phyloP scores from a whole-genome alignment of 2,329 filamentous ascomycete genomes.

The Lasiodiplodia theobromae region DNA sequence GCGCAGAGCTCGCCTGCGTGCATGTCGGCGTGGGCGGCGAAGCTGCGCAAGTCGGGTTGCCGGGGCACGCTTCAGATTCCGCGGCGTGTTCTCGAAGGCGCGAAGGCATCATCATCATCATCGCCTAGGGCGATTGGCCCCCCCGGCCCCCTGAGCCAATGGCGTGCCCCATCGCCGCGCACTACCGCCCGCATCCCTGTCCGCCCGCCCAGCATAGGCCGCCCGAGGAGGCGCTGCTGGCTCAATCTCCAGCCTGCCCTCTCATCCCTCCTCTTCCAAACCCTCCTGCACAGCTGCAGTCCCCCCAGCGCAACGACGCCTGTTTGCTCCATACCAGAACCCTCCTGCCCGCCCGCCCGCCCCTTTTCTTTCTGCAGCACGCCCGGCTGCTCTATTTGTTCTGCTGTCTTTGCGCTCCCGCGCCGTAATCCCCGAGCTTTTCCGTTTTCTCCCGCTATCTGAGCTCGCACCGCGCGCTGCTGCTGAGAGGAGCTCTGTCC shows the following conservation, averaged over 20 bases:
- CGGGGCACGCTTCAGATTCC: constrained; percentile 6
- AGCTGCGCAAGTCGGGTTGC: too few relatives aligned
- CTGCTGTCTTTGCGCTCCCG: background rate
- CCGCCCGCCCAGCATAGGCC: constrained; percentile 22
- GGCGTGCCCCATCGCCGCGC: constrained; percentile 19
- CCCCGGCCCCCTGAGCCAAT: constrained; percentile 16
- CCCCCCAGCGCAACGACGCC: constrained; percentile 12
- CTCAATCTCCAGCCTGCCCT: constrained; percentile 26
- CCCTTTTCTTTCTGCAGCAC: constrained; percentile 8
- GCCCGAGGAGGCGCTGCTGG: constrained; percentile 6
- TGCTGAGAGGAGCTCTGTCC: constrained; percentile 23
- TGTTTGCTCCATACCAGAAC: constrained; percentile 5
- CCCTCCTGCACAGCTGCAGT: constrained; percentile 18
- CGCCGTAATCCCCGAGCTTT: constrained; percentile 8
- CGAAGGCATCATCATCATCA: constrained; percentile 19
- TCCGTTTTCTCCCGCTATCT: constrained; percentile 26
- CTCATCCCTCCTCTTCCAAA: constrained; percentile 26
- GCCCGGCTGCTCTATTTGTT: constrained; percentile 3
- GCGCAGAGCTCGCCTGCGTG: background rate
- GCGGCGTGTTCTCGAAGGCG: constrained; percentile 21
- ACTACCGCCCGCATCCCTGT: constrained; percentile 18
- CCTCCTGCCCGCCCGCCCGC: constrained; percentile 4
- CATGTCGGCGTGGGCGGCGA: background rate
- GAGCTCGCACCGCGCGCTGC: background rate
- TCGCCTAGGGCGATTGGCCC: constrained; percentile 7